Conservation (phyloP, 768 basidiomycete genomes). For the Filobasidium floriforme region DNA sequence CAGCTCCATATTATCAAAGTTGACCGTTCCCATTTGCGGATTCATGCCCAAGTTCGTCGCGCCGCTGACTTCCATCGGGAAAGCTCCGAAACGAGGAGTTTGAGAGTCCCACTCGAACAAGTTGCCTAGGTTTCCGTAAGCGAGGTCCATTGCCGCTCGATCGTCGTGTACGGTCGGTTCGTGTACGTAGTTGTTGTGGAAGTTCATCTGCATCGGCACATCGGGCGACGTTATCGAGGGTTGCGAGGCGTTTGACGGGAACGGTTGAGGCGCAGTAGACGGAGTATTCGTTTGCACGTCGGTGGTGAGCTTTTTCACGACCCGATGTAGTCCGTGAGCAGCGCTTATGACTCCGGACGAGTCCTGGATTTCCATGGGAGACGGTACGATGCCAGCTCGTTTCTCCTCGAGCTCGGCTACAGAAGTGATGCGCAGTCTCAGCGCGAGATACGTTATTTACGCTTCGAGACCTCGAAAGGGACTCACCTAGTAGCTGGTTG, state of each 20-base stretch:
- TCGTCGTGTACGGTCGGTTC: not conserved
- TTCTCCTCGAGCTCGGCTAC: constrained; percentile 42
- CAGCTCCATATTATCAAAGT: constrained; percentile 31
- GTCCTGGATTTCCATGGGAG: constrained; percentile 37
- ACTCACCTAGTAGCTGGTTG: constrained; percentile 41
- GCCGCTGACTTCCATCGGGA: constrained; percentile 28
- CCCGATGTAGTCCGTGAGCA: constrained; percentile 37
- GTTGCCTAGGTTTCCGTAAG: not conserved
- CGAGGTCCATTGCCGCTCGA: not conserved
- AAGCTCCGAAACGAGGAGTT: constrained; percentile 13
- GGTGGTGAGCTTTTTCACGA: constrained; percentile 42
- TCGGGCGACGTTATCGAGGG: constrained; percentile 9
- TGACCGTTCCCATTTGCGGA: constrained; percentile 16
- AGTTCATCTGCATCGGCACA: not conserved
- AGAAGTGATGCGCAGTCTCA: constrained; percentile 7
- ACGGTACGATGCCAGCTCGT: constrained; percentile 26
- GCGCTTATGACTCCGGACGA: constrained; percentile 22
- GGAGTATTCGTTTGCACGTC: constrained; percentile 29
- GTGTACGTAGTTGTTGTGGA: constrained; percentile 6
- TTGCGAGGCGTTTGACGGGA: constrained; percentile 22
- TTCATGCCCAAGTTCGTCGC: constrained; percentile 15
- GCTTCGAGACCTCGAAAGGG: not conserved
- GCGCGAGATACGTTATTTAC: not conserved
- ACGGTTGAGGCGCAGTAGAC: not conserved
- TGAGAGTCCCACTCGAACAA: constrained; percentile 13